A percentile compares a stretch with the other conserved stretches of the same genome.
phyloP scores from a whole-genome alignment of 2,329 filamentous ascomycete genomes.

The Seiridium cupressi region DNA sequence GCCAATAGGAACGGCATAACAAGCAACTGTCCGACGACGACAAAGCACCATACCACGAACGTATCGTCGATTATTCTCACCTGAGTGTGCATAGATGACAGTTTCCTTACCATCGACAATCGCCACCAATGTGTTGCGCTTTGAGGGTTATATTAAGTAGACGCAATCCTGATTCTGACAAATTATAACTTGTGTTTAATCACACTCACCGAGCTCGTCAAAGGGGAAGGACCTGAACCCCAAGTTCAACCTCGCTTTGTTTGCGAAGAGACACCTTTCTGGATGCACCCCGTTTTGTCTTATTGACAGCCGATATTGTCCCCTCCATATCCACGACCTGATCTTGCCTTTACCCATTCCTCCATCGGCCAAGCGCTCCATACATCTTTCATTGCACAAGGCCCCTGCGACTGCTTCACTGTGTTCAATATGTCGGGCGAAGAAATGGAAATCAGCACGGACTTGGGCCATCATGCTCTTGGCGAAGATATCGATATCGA shows the following conservation, averaged over 20 bases:
- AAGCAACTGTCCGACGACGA: too few species aligned
- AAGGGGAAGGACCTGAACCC: too few species aligned
- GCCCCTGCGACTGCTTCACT: background rate
- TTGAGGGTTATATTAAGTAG: background rate
- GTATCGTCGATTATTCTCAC: background rate
- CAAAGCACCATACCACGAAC: background rate
- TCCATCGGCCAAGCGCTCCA: background rate
- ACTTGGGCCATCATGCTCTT: conserved; percentile 24
- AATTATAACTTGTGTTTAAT: background rate
- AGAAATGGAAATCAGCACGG: conserved; percentile 32
- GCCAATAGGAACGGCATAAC: too few species aligned
- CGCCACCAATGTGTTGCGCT: background rate
- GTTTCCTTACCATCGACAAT: background rate
- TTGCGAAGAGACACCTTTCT: too few species aligned
- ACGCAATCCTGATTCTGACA: background rate
- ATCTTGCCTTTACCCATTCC: background rate
- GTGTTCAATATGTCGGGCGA: conserved; percentile 26
- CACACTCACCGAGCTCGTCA: background rate
- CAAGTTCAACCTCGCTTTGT: too few species aligned
- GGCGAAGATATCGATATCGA: conserved; percentile 33
- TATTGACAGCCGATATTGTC: background rate
- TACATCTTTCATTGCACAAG: too few species aligned
- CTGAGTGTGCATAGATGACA: too few species aligned
- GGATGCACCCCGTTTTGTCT: too few species aligned
- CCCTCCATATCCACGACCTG: too few species aligned